Percentiles rank a stretch among this genome's conserved stretches.
These are phyloP conservation scores for Chaetomium strumarium DNA, from an alignment of 2,329 filamentous ascomycete species.

Conservation along the genomic window DNA sequence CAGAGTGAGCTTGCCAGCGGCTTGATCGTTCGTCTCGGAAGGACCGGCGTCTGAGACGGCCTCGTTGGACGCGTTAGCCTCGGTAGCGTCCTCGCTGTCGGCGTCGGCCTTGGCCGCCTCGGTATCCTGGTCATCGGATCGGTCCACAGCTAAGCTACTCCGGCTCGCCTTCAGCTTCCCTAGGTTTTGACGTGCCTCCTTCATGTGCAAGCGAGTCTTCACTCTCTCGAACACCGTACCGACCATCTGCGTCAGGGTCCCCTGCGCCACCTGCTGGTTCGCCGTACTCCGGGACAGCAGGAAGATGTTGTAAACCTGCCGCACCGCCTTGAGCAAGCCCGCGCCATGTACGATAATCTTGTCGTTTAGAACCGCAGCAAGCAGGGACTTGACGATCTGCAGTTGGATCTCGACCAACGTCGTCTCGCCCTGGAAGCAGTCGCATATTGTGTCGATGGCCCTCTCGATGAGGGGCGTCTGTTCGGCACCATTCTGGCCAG, in stretches of 20 bases:
- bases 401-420: constrained; percentile 89
- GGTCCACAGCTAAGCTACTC: constrained; percentile 38
- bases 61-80: constrained; percentile 26
- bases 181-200: constrained; percentile 66
- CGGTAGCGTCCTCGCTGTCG: constrained; percentile 36
- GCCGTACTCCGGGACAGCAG: constrained; percentile 86
- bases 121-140: constrained; percentile 23
- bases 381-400: constrained; percentile 94
- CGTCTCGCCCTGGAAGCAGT: constrained; percentile 95
- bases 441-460: constrained; percentile 98
- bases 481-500: constrained; percentile 37
- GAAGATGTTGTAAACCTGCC: constrained; percentile 99
- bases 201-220: constrained; percentile 77
- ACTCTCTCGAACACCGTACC: constrained; percentile 96
- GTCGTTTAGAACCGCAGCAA: constrained; percentile 94
- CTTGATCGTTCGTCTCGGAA: constrained; percentile 32
- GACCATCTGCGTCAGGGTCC: constrained; percentile 96
- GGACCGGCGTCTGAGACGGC: constrained; percentile 30
- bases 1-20: constrained; percentile 53
- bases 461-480: constrained; percentile 82
- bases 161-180: constrained; percentile 46
- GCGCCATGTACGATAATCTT: constrained; percentile 98
- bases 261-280: constrained; percentile 96
- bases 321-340: constrained; percentile 89
- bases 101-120: constrained; percentile 35